Percentiles rank a stretch among this genome's conserved stretches.
Conservation (phyloP, 495 filamentous ascomycete genomes). For the Jackrogersella minutella region DNA sequence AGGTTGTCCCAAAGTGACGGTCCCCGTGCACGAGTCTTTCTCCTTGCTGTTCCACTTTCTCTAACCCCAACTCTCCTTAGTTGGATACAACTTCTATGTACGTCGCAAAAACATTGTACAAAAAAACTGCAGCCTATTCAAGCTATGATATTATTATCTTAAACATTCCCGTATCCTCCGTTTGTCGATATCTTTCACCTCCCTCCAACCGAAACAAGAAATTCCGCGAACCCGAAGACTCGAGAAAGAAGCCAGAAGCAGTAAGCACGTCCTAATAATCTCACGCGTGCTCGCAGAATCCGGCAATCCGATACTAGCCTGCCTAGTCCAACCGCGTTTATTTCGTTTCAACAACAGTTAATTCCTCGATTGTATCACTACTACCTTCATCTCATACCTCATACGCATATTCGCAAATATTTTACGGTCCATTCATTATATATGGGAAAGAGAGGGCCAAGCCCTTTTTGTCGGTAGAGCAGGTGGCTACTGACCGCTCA, state of each 20-base stretch:
- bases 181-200: neutral
- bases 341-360: neutral
- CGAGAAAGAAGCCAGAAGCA: too few species aligned
- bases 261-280: too few species aligned
- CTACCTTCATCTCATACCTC: neutral
- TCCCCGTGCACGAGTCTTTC: conserved; percentile 13
- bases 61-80: conserved; percentile 6
- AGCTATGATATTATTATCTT: neutral
- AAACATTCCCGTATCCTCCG: neutral
- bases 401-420: neutral
- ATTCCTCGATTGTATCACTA: neutral
- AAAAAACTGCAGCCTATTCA: neutral
- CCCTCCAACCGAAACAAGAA: neutral
- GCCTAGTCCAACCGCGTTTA: conserved; percentile 12
- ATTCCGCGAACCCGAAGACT: too few species aligned
- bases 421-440: neutral
- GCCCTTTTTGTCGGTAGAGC: neutral
- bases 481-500: neutral
- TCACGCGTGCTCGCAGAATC: conserved; percentile 21
- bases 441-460: neutral
- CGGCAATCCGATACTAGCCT: conserved; percentile 1
- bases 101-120: neutral
- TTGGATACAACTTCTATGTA: neutral
- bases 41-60: conserved; percentile 11
- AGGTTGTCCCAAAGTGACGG: conserved; percentile 1